Evolutionary conservation across 139 green algal species (phyloP).

Genomic region (Chlorella ohadii): DNA sequence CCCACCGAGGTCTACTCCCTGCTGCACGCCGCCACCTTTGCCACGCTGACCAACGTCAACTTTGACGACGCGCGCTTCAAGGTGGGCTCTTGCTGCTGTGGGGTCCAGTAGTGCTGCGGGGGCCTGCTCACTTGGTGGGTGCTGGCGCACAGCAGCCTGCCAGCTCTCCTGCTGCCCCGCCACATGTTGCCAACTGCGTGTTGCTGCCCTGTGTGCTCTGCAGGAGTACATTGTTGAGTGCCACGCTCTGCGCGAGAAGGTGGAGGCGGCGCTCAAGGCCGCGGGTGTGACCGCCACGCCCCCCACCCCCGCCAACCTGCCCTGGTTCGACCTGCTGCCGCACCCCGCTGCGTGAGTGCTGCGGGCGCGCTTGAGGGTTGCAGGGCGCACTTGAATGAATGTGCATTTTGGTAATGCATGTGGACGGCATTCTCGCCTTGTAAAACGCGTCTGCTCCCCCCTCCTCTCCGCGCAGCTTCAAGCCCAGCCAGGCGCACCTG

Average conservation of each 20-base stretch:
- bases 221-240: slow-evolving; percentile 31
- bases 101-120: too few species aligned
- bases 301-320: slow-evolving; percentile 5
- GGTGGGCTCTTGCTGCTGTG: too few species aligned
- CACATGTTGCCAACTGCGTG: too few species aligned
- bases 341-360: slow-evolving; percentile 48
- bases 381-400: too few species aligned
- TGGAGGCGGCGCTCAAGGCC: slow-evolving; percentile 38
- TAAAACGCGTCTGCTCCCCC: not conserved
- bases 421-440: too few species aligned
- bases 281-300: slow-evolving; percentile 10
- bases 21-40: slow-evolving; percentile 63
- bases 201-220: not conserved
- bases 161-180: too few species aligned
- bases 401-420: too few species aligned
- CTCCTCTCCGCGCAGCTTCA: slow-evolving; percentile 32
- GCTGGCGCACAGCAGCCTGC: too few species aligned
- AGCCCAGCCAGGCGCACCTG: slow-evolving; percentile 17
- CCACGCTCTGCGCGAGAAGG: slow-evolving; percentile 8
- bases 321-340: slow-evolving; percentile 54
- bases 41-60: slow-evolving; percentile 83
- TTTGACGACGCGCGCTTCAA: slow-evolving; percentile 63
- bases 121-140: too few species aligned
- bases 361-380: too few species aligned
- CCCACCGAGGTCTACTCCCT: slow-evolving; percentile 55